These are phyloP conservation scores for Naganishia antarctica DNA, from an alignment of 768 basidiomycete species.

Conservation along the genomic window DNA sequence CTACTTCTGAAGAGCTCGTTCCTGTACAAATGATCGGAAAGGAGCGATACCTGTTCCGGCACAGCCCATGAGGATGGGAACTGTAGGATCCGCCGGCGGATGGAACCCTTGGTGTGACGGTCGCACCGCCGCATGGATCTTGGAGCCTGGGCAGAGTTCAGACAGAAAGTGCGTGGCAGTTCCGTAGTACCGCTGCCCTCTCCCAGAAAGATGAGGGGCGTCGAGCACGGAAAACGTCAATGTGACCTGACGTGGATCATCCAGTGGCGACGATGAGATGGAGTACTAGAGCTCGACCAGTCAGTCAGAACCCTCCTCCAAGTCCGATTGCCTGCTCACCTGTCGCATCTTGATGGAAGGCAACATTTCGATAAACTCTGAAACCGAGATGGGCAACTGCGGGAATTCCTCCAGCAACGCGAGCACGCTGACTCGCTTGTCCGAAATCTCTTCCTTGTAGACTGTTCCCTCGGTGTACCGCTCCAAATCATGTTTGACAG, in stretches of 20 bases:
- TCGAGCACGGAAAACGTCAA: conserved; percentile 54
- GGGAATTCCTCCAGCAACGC: conserved; percentile 52
- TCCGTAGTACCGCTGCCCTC: conserved; percentile 51
- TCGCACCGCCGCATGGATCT: conserved; percentile 52
- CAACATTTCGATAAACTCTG: conserved; percentile 52
- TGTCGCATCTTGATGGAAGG: conserved; percentile 55
- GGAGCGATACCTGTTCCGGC: conserved; percentile 56
- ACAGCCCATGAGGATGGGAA: conserved; percentile 54
- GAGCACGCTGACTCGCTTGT: conserved; percentile 52
- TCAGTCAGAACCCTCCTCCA: too few species aligned
- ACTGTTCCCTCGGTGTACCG: conserved; percentile 36
- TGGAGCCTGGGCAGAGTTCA: conserved; percentile 50
- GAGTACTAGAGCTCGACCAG: conserved; percentile 49
- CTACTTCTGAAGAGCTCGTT: conserved; percentile 53
- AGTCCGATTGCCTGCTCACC: conserved; percentile 20
- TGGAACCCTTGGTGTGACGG: conserved; percentile 53
- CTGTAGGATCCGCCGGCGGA: conserved; percentile 51
- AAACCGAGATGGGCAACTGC: conserved; percentile 50
- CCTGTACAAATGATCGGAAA: conserved; percentile 57
- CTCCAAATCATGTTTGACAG: conserved; percentile 43
- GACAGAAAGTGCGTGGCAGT: conserved; percentile 56
- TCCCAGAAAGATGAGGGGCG: conserved; percentile 49
- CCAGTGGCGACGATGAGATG: conserved; percentile 55
- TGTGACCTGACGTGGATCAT: conserved; percentile 52
- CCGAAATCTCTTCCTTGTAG: conserved; percentile 50